Percentiles rank a stretch among this genome's conserved stretches.
Conservation (phyloP, 140 eudicot genomes). For the Oenanthe javanica region DNA sequence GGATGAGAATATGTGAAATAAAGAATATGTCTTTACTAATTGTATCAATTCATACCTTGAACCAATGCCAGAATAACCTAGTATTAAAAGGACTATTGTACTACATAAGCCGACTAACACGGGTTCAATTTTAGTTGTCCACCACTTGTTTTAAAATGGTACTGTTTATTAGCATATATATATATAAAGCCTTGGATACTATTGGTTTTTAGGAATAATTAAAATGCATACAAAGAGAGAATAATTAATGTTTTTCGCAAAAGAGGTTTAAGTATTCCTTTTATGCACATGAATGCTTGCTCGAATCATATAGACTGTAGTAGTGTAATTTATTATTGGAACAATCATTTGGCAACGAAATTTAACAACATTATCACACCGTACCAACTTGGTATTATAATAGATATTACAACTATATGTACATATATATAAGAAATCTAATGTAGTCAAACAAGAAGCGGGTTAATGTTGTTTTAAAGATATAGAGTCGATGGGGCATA, state of each 20-base stretch:
- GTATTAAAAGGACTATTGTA: neutral
- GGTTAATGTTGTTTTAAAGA: neutral
- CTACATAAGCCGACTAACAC: neutral
- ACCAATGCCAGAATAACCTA: no score
- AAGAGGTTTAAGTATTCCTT: neutral
- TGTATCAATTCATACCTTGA: no score
- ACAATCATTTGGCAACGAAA: neutral
- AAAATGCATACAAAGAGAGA: neutral
- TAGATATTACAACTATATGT: no score
- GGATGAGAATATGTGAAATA: no score
- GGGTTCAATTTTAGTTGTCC: neutral
- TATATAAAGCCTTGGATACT: neutral
- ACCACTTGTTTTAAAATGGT: neutral
- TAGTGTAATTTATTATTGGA: neutral
- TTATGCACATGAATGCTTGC: neutral
- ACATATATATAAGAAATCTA: neutral
- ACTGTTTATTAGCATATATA: no score
- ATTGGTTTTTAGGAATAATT: neutral
- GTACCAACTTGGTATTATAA: slow-evolving; percentile 16
- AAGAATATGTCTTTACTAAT: no score
- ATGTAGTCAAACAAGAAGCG: neutral
- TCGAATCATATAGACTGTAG: neutral
- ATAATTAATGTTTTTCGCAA: neutral
- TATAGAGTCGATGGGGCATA: no score
- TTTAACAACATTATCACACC: slow-evolving; percentile 14